A percentile compares a stretch with the other conserved stretches of the same genome.
These are phyloP conservation scores for Phaeosphaeria sp. DNA, from an alignment of 2,329 filamentous ascomycete genomes.

Conservation along the genomic window DNA sequence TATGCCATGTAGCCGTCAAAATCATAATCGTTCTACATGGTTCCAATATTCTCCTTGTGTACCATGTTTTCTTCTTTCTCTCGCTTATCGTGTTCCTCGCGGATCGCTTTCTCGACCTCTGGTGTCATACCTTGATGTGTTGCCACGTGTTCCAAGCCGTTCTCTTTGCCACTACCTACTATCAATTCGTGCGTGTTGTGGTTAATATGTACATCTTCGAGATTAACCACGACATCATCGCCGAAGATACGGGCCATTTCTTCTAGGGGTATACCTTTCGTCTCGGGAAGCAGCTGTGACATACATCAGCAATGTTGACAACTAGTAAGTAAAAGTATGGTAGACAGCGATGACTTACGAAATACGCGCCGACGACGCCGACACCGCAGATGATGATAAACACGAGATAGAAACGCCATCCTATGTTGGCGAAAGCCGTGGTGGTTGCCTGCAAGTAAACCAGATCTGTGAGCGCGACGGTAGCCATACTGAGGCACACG, in stretches of 20 bases:
- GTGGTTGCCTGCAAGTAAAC: conserved; percentile 37
- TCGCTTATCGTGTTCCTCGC: neutral
- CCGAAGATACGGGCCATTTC: conserved; percentile 40
- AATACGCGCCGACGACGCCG: conserved; percentile 22
- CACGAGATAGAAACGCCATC: conserved; percentile 41
- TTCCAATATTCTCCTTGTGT: neutral
- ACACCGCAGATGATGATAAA: conserved; percentile 31
- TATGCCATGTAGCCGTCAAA: too few species aligned
- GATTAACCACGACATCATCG: conserved; percentile 27
- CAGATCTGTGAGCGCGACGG: conserved; percentile 47
- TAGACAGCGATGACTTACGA: conserved; percentile 3
- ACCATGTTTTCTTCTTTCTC: neutral
- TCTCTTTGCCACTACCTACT: conserved; percentile 6
- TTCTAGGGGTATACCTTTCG: conserved; percentile 40
- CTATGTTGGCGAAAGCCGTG: conserved; percentile 40
- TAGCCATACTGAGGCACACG: conserved; percentile 28
- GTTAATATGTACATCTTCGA: conserved; percentile 24
- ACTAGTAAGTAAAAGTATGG: neutral
- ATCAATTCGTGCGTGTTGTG: conserved; percentile 31
- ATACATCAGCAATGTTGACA: neutral
- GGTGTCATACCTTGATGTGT: conserved; percentile 19
- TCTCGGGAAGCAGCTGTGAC: conserved; percentile 30
- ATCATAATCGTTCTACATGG: neutral
- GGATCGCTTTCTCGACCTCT: conserved; percentile 6
- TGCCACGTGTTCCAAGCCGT: conserved; percentile 18